Evolutionary conservation across 2,329 filamentous ascomycete genomes (phyloP).

Genomic region (Trichoderma guizhouense): DNA sequence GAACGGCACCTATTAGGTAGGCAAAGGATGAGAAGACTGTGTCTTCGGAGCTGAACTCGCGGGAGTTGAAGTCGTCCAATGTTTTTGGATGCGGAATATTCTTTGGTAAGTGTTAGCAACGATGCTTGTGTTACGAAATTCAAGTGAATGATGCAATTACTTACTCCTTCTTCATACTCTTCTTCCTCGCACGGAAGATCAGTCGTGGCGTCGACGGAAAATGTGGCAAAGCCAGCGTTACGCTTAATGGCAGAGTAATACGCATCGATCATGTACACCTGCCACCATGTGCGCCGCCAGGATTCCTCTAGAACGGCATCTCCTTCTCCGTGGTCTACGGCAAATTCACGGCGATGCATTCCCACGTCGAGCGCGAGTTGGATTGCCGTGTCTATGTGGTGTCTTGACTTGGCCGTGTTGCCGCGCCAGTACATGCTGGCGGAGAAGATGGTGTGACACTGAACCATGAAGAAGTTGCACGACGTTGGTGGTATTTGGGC

Average conservation of each 20-base stretch:
- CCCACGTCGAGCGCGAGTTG: conserved; percentile 57
- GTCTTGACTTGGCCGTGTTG: conserved; percentile 25
- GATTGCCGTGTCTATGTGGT: conserved; percentile 46
- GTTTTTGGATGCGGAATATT: conserved; percentile 42
- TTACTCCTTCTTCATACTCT: conserved; percentile 46
- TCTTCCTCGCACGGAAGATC: conserved; percentile 63
- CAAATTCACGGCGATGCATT: conserved; percentile 56
- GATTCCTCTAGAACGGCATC: conserved; percentile 53
- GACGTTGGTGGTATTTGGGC: not conserved
- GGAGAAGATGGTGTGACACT: conserved; percentile 36
- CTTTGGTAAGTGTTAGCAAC: conserved; percentile 23
- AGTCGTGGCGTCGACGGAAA: conserved; percentile 49
- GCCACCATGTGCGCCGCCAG: conserved; percentile 71
- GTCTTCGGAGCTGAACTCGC: conserved; percentile 55
- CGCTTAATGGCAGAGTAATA: conserved; percentile 34
- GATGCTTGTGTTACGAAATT: conserved; percentile 10
- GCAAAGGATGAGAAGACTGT: conserved; percentile 61
- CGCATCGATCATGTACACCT: conserved; percentile 60
- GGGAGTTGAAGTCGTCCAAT: conserved; percentile 58
- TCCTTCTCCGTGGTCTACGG: conserved; percentile 43
- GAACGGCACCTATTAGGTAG: conserved; percentile 63
- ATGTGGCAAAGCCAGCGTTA: conserved; percentile 26
- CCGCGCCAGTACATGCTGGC: conserved; percentile 36
- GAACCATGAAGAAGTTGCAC: conserved; percentile 31
- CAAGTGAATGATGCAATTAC: conserved; percentile 8